Evolutionary conservation across 2,329 filamentous ascomycete species (phyloP).

Genomic region (Paraphoma sp.): DNA sequence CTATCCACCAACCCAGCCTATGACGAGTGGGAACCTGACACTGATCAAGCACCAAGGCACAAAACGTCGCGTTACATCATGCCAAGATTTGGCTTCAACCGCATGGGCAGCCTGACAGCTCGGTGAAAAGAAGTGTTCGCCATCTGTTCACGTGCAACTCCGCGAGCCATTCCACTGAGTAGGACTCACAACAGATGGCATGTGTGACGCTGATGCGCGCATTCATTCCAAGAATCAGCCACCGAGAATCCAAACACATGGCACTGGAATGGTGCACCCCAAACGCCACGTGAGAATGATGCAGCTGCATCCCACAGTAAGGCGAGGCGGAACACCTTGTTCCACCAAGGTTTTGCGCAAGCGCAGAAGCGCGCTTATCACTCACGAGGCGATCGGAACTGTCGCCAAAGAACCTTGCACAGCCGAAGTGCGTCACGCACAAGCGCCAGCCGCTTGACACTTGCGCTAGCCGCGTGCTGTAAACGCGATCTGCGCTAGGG

Average conservation of each 20-base stretch:
- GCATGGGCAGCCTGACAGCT: no score
- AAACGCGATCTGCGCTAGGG: slow-evolving; percentile 19
- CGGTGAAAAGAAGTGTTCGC: no score
- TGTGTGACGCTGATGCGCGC: no score
- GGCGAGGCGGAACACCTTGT: background rate
- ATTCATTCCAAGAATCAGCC: no score
- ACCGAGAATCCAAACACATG: slow-evolving; percentile 19
- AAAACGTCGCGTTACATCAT: no score
- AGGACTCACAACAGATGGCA: no score
- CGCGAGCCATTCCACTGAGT: no score
- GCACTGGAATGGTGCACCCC: slow-evolving; percentile 11
- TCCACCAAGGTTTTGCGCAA: background rate
- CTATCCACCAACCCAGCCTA: no score
- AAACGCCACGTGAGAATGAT: slow-evolving; percentile 6
- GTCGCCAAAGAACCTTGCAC: slow-evolving; percentile 8
- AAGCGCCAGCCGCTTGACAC: slow-evolving; percentile 14
- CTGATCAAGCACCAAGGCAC: no score
- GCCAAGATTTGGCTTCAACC: no score
- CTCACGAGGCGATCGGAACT: slow-evolving; percentile 11
- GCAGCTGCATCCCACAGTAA: background rate
- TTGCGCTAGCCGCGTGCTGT: slow-evolving; percentile 13
- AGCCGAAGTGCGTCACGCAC: slow-evolving; percentile 16
- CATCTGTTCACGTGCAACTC: no score
- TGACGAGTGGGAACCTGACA: no score
- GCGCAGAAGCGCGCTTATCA: slow-evolving; percentile 17